Base-by-base conservation (phyloP, 495 filamentous ascomycete species). In the Penicillium flavigenum region DNA sequence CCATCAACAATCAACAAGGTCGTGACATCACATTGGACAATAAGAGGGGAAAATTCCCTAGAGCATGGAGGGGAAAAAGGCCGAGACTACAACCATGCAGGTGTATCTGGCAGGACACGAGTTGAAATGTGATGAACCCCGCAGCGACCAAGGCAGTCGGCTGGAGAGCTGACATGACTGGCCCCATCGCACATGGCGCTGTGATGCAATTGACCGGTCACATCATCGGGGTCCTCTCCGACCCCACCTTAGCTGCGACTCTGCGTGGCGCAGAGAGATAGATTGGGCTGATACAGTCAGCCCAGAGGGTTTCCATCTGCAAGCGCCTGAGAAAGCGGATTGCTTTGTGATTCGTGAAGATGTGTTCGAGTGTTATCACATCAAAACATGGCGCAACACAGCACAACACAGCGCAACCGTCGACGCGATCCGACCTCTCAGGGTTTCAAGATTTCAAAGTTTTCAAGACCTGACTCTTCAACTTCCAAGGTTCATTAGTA, bases 171-270 rank as follows among this genome's bases (percentile, higher is more conserved):
- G 54, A 60, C 47, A 54, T 45, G 49, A 67, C 64, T 69, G 63
- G 66, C 31, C 26, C 36, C 55, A 57, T 56, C 31, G 51, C 64
- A 66, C 60, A 65, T 67, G 66, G 66, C 56, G 56, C 50, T 55
- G 63, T 64, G 63, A 63, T 61, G 59, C 58, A 62, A 54, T 51
- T 59, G 63, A 70, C 43, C 58, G 56, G 58, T 70, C 67, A 70
- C 61, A 70, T 70, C 63, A 64, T 65, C 52, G 38, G 39, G 34
- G 47, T 38, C 20, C 31, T 17, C 32, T 43, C 38, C 20, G 56
- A 64, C 67, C 60, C 67, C 64, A 67, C 63, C 29, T 47, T 1
- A 47, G 43, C 43, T 46, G 50, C 27, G 31, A 38, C 41, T 31
- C 36, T 60, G 34, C 39, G 58, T 63, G 62, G 63, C 60, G 59